Percentiles rank a stretch among this genome's conserved stretches.
Conservation (phyloP, 768 basidiomycete species). For the Tricholoma flavovirens region DNA sequence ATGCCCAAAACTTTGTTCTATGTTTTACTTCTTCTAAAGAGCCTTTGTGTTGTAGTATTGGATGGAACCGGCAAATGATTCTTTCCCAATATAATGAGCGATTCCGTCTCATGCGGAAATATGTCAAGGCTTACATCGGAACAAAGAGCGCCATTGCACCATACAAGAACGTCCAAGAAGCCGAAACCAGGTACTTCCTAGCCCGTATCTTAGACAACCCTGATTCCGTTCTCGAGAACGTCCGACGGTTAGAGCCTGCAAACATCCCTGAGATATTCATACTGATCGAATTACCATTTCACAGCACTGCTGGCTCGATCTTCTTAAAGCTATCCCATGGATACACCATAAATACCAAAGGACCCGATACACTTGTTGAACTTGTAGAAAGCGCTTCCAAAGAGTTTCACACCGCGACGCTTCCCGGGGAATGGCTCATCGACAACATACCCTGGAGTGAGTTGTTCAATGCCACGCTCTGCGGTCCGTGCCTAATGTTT, state of each 20-base stretch:
- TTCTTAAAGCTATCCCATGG: constrained; percentile 16
- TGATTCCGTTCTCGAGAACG: constrained; percentile 7
- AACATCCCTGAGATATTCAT: not conserved
- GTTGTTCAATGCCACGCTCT: not conserved
- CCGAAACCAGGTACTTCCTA: constrained; percentile 13
- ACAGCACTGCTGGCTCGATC: constrained; percentile 11
- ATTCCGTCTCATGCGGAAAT: constrained; percentile 16
- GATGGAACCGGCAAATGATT: constrained; percentile 17
- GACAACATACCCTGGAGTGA: constrained; percentile 3
- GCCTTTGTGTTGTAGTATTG: constrained; percentile 3
- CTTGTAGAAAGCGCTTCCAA: constrained; percentile 10
- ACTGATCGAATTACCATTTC: not conserved
- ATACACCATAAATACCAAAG: constrained; percentile 11
- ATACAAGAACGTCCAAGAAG: constrained; percentile 9
- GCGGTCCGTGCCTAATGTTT: not conserved
- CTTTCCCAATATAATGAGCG: constrained; percentile 15
- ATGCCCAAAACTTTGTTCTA: not conserved
- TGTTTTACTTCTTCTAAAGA: not conserved
- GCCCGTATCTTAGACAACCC: constrained; percentile 11
- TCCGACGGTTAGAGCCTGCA: constrained; percentile 6
- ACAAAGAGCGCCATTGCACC: constrained; percentile 10
- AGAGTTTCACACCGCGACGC: constrained; percentile 3
- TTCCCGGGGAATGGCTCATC: constrained; percentile 4
- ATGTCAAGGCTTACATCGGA: constrained; percentile 12
- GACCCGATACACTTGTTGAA: constrained; percentile 8